Conservation (phyloP, 2,329 filamentous ascomycete genomes). For the Penicillium aurantiogriseum region DNA sequence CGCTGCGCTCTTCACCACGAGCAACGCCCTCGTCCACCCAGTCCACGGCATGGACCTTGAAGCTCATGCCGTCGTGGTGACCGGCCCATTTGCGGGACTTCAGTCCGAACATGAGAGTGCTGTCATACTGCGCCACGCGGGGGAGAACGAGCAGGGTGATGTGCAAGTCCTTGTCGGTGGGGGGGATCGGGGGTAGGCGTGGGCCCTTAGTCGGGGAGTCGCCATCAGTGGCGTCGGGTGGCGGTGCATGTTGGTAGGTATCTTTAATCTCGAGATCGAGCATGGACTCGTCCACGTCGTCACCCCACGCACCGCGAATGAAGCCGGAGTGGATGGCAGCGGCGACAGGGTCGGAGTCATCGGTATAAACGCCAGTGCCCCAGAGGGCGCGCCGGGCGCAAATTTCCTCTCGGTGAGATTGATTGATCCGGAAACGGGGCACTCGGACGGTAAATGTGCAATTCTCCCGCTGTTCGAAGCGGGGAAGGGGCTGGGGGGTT, state of each 20-base stretch:
- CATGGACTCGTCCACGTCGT: constrained; percentile 69
- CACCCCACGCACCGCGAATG: constrained; percentile 83
- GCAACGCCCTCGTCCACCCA: constrained; percentile 74
- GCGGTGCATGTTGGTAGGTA: constrained; percentile 45
- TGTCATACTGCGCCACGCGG: constrained; percentile 70
- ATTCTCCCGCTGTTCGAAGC: constrained; percentile 76
- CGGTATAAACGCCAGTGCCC: constrained; percentile 93
- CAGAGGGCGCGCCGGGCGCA: constrained; percentile 77
- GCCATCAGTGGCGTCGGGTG: constrained; percentile 29
- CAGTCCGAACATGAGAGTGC: constrained; percentile 75
- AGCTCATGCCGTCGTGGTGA: constrained; percentile 83
- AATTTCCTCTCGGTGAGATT: constrained; percentile 74
- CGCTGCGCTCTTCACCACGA: constrained; percentile 47
- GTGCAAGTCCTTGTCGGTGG: constrained; percentile 72
- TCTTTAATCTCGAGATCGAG: constrained; percentile 57
- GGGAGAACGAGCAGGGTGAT: constrained; percentile 84
- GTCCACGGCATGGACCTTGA: constrained; percentile 74
- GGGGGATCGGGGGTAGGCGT: constrained; percentile 50
- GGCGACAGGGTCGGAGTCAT: constrained; percentile 90
- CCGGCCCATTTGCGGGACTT: constrained; percentile 76
- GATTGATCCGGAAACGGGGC: constrained; percentile 71
- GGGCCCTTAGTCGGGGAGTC: constrained; percentile 27
- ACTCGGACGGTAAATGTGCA: constrained; percentile 88
- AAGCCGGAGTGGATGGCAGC: constrained; percentile 92
- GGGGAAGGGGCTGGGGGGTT: constrained; percentile 70